These are phyloP conservation scores for Achlya hypogyna DNA, from an alignment of 352 stramenopile genomes.

Conservation along the genomic window DNA sequence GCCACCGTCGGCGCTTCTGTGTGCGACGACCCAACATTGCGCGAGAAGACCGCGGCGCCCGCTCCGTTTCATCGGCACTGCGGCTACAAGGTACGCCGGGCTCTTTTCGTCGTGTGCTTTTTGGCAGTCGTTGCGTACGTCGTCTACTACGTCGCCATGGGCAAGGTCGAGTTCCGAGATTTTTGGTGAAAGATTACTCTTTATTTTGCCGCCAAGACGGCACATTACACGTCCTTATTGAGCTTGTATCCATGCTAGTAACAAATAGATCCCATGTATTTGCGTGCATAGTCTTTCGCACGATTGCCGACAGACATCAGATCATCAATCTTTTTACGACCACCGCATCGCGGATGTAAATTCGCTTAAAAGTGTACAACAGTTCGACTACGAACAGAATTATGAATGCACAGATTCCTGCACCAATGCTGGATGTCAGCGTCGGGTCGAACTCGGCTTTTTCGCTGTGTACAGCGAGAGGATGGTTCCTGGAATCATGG, in stretches of 20 bases:
- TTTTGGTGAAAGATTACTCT: background rate
- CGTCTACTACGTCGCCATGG: background rate
- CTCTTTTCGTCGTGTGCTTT: background rate
- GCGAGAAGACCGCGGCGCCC: background rate
- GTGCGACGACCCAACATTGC: background rate
- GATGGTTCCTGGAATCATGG: no score
- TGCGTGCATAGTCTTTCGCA: no score
- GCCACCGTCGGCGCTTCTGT: background rate
- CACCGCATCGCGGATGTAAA: no score
- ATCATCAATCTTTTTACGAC: no score
- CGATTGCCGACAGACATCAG: no score
- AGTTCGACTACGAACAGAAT: no score
- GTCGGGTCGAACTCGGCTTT: no score
- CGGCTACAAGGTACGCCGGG: background rate
- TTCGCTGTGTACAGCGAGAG: no score
- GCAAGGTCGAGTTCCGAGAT: background rate
- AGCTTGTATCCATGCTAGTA: background rate
- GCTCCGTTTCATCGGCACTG: background rate
- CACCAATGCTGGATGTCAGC: no score
- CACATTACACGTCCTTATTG: background rate
- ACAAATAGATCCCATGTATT: background rate
- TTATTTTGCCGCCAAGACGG: background rate
- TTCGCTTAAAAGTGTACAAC: no score
- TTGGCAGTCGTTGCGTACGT: background rate
- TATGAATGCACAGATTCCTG: no score